phyloP scores from a whole-genome alignment of 257 asterid species.

The Craterostigma plantagineum region DNA sequence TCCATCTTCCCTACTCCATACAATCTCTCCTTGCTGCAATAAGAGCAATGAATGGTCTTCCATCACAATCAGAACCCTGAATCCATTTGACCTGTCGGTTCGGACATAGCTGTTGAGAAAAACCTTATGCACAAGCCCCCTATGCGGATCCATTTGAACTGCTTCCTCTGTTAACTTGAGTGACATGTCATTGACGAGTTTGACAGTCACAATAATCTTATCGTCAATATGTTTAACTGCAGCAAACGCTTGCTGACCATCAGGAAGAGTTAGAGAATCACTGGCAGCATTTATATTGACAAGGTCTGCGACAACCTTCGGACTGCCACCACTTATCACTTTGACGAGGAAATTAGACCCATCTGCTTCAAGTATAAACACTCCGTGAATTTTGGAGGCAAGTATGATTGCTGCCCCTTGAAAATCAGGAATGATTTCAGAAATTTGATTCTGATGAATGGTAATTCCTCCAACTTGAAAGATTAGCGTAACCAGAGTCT shows the following conservation, averaged over 20 bases:
- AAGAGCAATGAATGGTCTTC: constrained; percentile 83
- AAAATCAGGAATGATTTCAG: constrained; percentile 39
- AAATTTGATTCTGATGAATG: constrained; percentile 34
- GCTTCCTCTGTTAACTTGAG: constrained; percentile 51
- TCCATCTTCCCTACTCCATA: constrained; percentile 95
- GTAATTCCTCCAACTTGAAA: constrained; percentile 54
- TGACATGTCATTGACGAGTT: constrained; percentile 45
- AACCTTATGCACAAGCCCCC: constrained; percentile 69
- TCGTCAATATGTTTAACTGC: constrained; percentile 36
- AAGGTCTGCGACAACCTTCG: constrained; percentile 32
- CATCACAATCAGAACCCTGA: constrained; percentile 89
- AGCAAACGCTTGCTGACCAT: constrained; percentile 62
- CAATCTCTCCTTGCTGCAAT: constrained; percentile 81
- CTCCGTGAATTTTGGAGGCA: constrained; percentile 55
- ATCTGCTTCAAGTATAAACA: constrained; percentile 27
- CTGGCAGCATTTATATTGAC: constrained; percentile 49
- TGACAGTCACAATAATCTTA: constrained; percentile 49
- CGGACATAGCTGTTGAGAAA: constrained; percentile 72
- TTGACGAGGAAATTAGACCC: constrained; percentile 28
- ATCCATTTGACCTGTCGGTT: constrained; percentile 79
- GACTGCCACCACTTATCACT: constrained; percentile 36
- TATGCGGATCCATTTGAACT: constrained; percentile 41
- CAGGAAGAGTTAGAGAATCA: constrained; percentile 49
- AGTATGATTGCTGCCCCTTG: constrained; percentile 40
- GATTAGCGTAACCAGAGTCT: constrained; percentile 32